A percentile compares a stretch with the other conserved stretches of the same genome.
These are phyloP conservation scores for Phytophthora pluvialis DNA, from an alignment of 352 stramenopile species.

Conservation along the genomic window DNA sequence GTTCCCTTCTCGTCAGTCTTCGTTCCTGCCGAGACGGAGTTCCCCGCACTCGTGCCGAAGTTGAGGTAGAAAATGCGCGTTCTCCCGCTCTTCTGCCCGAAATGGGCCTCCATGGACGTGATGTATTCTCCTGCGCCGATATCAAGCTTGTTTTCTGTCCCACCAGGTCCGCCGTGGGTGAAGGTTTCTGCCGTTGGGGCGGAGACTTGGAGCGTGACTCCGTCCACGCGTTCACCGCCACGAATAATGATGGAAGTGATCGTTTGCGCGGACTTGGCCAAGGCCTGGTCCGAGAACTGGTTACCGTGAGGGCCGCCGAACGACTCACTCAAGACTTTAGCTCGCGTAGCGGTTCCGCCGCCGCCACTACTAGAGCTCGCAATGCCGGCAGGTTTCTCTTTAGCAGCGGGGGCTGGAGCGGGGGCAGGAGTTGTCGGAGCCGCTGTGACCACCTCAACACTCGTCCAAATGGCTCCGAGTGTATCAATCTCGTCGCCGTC, in stretches of 20 bases:
- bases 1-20: constrained; percentile 21
- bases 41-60: constrained; percentile 20
- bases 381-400: constrained; percentile 10
- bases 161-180: neutral
- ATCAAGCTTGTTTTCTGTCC: constrained; percentile 18
- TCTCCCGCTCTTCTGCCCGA: constrained; percentile 10
- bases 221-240: constrained; percentile 1
- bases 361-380: constrained; percentile 2
- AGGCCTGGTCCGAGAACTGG: constrained; percentile 7
- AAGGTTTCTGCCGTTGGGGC: constrained; percentile 9
- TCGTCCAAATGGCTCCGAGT: neutral
- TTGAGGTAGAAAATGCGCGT: constrained; percentile 29
- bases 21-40: constrained; percentile 19
- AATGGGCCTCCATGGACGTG: constrained; percentile 18
- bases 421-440: neutral
- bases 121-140: constrained; percentile 1
- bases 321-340: constrained; percentile 3
- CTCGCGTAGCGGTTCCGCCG: neutral
- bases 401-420: neutral
- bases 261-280: constrained; percentile 3
- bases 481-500: constrained; percentile 5
- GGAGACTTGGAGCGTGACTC: neutral
- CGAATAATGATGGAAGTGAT: neutral
- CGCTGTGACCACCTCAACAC: neutral
- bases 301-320: constrained; percentile 2